A percentile compares a stretch with the other conserved stretches of the same genome.
These are phyloP conservation scores for Dryas integrifolia DNA, from an alignment of 331 rosid species.

Conservation along the genomic window DNA sequence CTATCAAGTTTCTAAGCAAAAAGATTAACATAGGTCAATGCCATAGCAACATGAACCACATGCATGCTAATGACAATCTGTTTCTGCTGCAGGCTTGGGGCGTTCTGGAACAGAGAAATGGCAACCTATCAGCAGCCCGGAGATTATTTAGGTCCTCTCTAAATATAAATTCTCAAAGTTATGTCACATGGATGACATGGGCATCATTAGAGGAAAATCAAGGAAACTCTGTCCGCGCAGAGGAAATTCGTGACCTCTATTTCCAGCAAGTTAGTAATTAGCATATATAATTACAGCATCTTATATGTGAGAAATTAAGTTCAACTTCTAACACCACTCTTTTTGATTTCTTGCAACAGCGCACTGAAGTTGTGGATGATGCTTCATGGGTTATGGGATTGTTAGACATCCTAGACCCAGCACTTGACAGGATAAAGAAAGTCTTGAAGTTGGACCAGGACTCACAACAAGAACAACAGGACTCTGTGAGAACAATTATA, in stretches of 20 bases:
- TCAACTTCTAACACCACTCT: slow-evolving; percentile 13
- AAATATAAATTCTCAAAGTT: slow-evolving; percentile 85
- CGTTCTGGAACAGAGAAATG: slow-evolving; percentile 82
- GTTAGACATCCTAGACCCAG: slow-evolving; percentile 85
- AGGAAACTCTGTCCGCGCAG: slow-evolving; percentile 86
- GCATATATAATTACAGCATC: slow-evolving; percentile 2
- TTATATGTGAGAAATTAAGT: background rate
- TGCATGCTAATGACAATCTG: slow-evolving; percentile 1
- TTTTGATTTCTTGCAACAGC: slow-evolving; percentile 49
- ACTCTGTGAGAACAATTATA: slow-evolving; percentile 31
- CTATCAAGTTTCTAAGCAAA: background rate
- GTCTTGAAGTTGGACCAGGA: slow-evolving; percentile 61
- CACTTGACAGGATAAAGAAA: slow-evolving; percentile 72
- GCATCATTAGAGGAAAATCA: slow-evolving; percentile 89
- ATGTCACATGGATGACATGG: slow-evolving; percentile 98
- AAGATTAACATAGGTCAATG: background rate
- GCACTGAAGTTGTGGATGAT: slow-evolving; percentile 92
- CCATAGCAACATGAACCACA: background rate
- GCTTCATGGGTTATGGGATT: slow-evolving; percentile 95
- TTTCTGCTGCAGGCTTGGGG: slow-evolving; percentile 85
- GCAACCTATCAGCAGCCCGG: slow-evolving; percentile 71
- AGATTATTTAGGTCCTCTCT: slow-evolving; percentile 82
- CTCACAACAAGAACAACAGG: slow-evolving; percentile 31
- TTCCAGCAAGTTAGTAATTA: slow-evolving; percentile 74
- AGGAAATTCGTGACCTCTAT: slow-evolving; percentile 86